Evolutionary conservation across 345 rosid species (phyloP), one percentile per base, ranked within the genome.

Genomic region (Populus tremula): DNA sequence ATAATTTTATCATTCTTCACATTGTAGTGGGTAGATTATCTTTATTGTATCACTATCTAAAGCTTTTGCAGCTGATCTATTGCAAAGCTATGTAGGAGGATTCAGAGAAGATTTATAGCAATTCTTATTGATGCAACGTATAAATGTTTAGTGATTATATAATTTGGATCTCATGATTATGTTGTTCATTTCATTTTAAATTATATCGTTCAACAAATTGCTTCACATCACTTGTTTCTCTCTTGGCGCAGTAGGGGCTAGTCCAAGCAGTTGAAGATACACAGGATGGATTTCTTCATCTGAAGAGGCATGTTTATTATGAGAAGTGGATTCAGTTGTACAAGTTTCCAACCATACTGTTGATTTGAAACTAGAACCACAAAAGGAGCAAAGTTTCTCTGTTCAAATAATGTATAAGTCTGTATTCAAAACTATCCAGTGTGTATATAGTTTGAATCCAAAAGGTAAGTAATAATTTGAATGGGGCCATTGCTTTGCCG

Each of bases 271-370:
- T 93, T 38, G 90, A 88, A 80, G 95, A 89, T 50, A 90, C 90
- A 20, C 96, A 91, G 84, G 97, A 91, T 77, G 97, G 91, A 73
- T 95, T 93, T 82, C 66, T 92, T 12, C 91, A 88, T 72, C 87
- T 93, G 23, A 91, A 91, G 79, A 94, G 95, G 86, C 93, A 25
- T 87, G 97, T 2, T 84, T 96, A 63, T 82, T 93, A 62, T 88
- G 86, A 18, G 90, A 88, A 90, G 91, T 85, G 81, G 96, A 92
- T 77, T 80, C 76, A 0, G 88, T 80, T 17, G 75, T 86, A 4
- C 72, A 53, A 66, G 83, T 67, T 80, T 64, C 82, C 16, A 80
- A 35, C 80, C 67, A 76, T 76, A 49, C 70, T 66, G 80, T 61
- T 27, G 89, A 81, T 49, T 73, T 85, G 69, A 91, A 87, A 81